A percentile compares a stretch with the other conserved stretches of the same genome.
Conservation (phyloP, 176 grass and related monocot genomes). For the Cenchrus purpureus region DNA sequence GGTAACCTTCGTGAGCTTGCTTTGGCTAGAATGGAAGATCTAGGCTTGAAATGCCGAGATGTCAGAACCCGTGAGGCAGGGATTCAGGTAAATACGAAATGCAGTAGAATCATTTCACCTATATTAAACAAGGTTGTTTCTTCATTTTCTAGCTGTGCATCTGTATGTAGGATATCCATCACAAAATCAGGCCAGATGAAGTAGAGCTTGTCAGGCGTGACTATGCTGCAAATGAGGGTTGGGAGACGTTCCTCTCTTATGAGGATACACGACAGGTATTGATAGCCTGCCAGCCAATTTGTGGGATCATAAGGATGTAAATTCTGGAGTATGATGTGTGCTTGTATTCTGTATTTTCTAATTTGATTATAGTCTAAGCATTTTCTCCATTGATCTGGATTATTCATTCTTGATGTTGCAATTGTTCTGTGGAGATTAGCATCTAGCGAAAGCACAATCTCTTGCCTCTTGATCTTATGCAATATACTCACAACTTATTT, state of each 20-base stretch:
- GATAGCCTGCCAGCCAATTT: conserved; percentile 10
- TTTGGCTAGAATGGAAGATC: conserved; percentile 92
- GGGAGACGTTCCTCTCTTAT: conserved; percentile 98
- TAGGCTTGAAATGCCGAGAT: conserved; percentile 97
- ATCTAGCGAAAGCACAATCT: background rate
- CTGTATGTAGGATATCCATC: conserved; percentile 79
- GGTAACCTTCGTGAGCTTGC: conserved; percentile 97
- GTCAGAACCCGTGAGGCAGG: conserved; percentile 97
- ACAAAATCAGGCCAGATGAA: conserved; percentile 96
- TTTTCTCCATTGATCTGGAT: background rate
- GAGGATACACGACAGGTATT: conserved; percentile 96
- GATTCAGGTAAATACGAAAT: conserved; percentile 72
- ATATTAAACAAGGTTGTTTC: background rate
- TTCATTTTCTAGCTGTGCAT: conserved; percentile 21
- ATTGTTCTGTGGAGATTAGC: background rate
- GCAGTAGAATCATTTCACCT: conserved; percentile 26
- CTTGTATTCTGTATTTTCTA: background rate
- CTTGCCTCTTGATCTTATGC: background rate
- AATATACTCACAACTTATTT: conserved; percentile 32
- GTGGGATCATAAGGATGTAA: background rate
- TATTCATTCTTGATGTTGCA: conserved; percentile 7
- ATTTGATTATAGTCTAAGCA: background rate
- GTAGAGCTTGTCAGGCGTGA: conserved; percentile 93
- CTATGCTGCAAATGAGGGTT: conserved; percentile 97
- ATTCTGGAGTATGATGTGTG: conserved; percentile 6